Evolutionary conservation across 768 basidiomycete species (phyloP).

Genomic region (Pholiota molesta): DNA sequence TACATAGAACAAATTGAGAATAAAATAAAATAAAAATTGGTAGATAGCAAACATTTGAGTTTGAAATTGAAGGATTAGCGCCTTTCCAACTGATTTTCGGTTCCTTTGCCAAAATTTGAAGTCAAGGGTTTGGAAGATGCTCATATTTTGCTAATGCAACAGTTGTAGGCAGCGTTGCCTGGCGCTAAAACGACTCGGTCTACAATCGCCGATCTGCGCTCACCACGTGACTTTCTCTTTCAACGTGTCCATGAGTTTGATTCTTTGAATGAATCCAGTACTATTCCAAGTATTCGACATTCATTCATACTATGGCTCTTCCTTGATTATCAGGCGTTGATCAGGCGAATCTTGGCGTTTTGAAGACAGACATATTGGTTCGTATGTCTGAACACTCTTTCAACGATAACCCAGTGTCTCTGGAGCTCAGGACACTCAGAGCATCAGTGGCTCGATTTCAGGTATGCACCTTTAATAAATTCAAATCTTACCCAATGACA

Average conservation of each 20-base stretch:
- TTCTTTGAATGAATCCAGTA: neutral
- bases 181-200: too few relatives aligned
- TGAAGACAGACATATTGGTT: neutral
- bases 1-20: too few relatives aligned
- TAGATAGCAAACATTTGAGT: too few relatives aligned
- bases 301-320: neutral
- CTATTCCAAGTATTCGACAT: neutral
- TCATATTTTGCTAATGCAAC: too few relatives aligned
- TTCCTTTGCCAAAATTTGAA: too few relatives aligned
- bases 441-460: slow-evolving; percentile 52
- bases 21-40: too few relatives aligned
- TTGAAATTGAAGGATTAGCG: too few relatives aligned
- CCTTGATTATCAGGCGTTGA: neutral
- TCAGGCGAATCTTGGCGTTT: neutral
- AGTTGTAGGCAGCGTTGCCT: too few relatives aligned
- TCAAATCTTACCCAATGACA: neutral
- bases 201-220: too few relatives aligned
- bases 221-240: neutral
- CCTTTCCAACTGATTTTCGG: too few relatives aligned
- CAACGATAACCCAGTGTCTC: slow-evolving; percentile 44
- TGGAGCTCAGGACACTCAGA: slow-evolving; percentile 50
- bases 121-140: too few relatives aligned
- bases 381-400: neutral
- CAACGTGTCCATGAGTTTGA: neutral
- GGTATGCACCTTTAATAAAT: slow-evolving; percentile 30